phyloP scores from a whole-genome alignment of 2,329 filamentous ascomycete species.

The Akanthomyces uredinophilus region DNA sequence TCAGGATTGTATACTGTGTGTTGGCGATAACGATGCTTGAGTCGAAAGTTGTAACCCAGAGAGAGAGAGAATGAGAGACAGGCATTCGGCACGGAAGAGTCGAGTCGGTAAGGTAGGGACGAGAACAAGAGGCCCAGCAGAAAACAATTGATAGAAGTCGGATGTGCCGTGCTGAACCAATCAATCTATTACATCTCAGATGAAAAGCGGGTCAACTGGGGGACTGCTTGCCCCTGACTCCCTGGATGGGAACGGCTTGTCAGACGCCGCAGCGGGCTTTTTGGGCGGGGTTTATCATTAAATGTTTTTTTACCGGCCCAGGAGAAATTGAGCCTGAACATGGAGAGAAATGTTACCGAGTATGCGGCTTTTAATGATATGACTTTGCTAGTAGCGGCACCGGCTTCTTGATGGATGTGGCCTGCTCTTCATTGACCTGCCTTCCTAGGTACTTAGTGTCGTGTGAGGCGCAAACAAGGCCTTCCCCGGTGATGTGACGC shows the following conservation, averaged over 20 bases:
- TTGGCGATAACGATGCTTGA: not conserved
- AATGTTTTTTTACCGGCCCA: not conserved
- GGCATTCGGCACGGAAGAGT: not conserved
- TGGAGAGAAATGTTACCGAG: no score
- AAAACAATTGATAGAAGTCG: not conserved
- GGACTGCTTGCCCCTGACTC: conserved; percentile 7
- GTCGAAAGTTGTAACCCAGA: not conserved
- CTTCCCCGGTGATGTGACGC: not conserved
- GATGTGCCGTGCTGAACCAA: conserved; percentile 3
- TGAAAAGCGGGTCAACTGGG: not conserved
- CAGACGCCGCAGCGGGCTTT: not conserved
- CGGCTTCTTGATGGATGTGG: not conserved
- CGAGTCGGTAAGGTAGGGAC: not conserved
- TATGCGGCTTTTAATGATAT: no score
- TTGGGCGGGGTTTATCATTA: not conserved
- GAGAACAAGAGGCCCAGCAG: not conserved
- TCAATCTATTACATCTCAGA: not conserved
- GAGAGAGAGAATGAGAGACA: not conserved
- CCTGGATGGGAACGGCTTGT: not conserved
- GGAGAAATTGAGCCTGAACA: no score
- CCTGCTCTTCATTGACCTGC: not conserved
- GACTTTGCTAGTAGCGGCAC: no score
- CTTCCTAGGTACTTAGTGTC: no score
- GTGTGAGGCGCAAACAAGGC: not conserved
- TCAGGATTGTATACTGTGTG: no score